phyloP scores from a whole-genome alignment of 2,329 filamentous ascomycete species.

The Fusarium scirpi region DNA sequence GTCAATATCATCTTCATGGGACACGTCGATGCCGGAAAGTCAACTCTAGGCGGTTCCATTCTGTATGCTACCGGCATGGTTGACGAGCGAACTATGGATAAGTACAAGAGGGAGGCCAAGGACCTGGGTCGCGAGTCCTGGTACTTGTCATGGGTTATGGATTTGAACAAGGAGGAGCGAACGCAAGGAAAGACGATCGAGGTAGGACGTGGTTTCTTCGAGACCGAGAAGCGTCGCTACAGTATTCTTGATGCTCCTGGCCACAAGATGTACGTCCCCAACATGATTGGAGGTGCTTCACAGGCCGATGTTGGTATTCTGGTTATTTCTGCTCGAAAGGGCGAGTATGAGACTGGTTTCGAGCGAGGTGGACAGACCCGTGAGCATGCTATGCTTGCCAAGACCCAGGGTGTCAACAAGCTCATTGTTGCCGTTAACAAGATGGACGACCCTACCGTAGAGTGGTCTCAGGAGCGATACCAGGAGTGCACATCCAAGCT shows the following conservation, averaged over 20 bases:
- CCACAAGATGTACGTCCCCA: conserved; percentile 97
- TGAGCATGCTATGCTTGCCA: conserved; percentile 97
- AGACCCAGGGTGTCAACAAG: conserved; percentile 98
- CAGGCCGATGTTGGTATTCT: conserved; percentile 95
- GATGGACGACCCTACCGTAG: conserved; percentile 97
- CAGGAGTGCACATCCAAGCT: conserved; percentile 94
- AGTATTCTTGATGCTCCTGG: conserved; percentile 96
- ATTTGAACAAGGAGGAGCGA: conserved; percentile 96
- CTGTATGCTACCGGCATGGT: conserved; percentile 97
- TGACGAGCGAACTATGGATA: conserved; percentile 98
- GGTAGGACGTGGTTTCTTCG: conserved; percentile 94
- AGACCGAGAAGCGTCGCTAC: conserved; percentile 96
- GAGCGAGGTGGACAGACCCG: conserved; percentile 96
- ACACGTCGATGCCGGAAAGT: conserved; percentile 98
- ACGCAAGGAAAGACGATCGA: conserved; percentile 98
- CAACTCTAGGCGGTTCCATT: conserved; percentile 92
- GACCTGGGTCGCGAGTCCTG: conserved; percentile 96
- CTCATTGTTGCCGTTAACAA: conserved; percentile 96
- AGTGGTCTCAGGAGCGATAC: conserved; percentile 94
- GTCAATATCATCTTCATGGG: conserved; percentile 98
- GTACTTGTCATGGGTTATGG: conserved; percentile 98
- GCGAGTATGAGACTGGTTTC: conserved; percentile 98
- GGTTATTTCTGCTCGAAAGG: conserved; percentile 96
- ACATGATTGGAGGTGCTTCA: conserved; percentile 96
- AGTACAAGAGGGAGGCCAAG: conserved; percentile 97